phyloP scores from a whole-genome alignment of 352 stramenopile genomes.

The Phytophthora cactorum region DNA sequence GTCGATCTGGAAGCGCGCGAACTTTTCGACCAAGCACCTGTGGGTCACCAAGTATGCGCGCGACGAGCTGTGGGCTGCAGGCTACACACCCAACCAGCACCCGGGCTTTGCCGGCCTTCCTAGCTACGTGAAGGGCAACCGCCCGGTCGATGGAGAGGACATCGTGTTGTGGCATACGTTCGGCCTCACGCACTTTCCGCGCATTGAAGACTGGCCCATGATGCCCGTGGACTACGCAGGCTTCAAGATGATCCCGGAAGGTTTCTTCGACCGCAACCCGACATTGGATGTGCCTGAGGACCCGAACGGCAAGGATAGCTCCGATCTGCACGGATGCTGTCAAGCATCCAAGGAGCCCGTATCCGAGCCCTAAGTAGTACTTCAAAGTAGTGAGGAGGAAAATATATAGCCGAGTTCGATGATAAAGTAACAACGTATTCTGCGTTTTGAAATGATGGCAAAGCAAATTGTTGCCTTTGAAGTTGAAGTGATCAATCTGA shows the following conservation, averaged over 20 bases:
- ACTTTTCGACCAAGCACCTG: slow-evolving; percentile 70
- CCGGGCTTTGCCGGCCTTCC: slow-evolving; percentile 56
- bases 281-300: slow-evolving; percentile 51
- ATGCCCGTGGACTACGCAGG: slow-evolving; percentile 77
- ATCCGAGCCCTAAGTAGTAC: slow-evolving; percentile 16
- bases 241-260: slow-evolving; percentile 75
- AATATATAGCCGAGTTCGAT: neutral
- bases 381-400: neutral
- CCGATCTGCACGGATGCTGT: slow-evolving; percentile 37
- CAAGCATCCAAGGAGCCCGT: slow-evolving; percentile 15
- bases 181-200: slow-evolving; percentile 71
- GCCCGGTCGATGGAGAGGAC: slow-evolving; percentile 60
- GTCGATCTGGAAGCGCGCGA: slow-evolving; percentile 63
- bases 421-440: slow-evolving; percentile 1
- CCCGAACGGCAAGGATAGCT: slow-evolving; percentile 45
- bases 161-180: slow-evolving; percentile 83
- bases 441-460: neutral
- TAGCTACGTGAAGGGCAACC: slow-evolving; percentile 59
- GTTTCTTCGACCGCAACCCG: slow-evolving; percentile 65
- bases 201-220: slow-evolving; percentile 71
- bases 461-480: neutral
- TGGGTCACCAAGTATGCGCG: slow-evolving; percentile 76
- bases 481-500: neutral
- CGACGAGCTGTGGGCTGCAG: slow-evolving; percentile 68
- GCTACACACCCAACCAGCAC: slow-evolving; percentile 73